Percentiles rank a stretch among this genome's conserved stretches.
These are phyloP conservation scores for Eucalyptus viminalis DNA, from an alignment of 345 rosid genomes.

Conservation along the genomic window DNA sequence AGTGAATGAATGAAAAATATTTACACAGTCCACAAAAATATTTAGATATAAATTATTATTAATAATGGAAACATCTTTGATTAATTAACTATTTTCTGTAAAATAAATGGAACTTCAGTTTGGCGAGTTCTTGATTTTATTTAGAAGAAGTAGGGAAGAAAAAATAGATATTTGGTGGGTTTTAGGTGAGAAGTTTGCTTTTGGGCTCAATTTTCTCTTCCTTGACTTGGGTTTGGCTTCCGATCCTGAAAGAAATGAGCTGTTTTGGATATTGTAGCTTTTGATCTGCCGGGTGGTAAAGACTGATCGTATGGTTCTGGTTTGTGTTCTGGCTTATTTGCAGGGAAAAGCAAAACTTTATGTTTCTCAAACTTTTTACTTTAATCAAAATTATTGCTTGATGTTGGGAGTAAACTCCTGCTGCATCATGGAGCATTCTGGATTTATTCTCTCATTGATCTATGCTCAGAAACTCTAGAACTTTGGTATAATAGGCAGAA, in stretches of 20 bases:
- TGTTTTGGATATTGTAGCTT: not conserved
- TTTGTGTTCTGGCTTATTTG: not conserved
- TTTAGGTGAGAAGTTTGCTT: not conserved
- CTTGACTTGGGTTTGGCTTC: not conserved
- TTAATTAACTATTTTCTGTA: too few relatives aligned
- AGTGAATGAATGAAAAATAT: too few relatives aligned
- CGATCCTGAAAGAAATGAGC: not conserved
- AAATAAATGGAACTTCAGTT: not conserved
- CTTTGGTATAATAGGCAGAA: not conserved
- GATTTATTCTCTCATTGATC: not conserved
- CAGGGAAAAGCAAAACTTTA: not conserved
- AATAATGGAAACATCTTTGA: too few relatives aligned
- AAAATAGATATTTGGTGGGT: not conserved
- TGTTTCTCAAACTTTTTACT: not conserved
- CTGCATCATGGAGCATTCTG: not conserved
- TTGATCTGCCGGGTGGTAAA: not conserved
- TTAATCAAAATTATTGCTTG: not conserved
- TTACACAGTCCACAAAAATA: too few relatives aligned
- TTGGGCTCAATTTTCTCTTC: not conserved
- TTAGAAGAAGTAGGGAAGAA: not conserved
- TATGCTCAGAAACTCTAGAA: not conserved
- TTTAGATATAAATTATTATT: too few relatives aligned
- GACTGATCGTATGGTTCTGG: not conserved
- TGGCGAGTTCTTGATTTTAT: not conserved
- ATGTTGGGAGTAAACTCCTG: not conserved